Evolutionary conservation across 345 rosid genomes (phyloP).

Genomic region (Kandelia obovata): DNA sequence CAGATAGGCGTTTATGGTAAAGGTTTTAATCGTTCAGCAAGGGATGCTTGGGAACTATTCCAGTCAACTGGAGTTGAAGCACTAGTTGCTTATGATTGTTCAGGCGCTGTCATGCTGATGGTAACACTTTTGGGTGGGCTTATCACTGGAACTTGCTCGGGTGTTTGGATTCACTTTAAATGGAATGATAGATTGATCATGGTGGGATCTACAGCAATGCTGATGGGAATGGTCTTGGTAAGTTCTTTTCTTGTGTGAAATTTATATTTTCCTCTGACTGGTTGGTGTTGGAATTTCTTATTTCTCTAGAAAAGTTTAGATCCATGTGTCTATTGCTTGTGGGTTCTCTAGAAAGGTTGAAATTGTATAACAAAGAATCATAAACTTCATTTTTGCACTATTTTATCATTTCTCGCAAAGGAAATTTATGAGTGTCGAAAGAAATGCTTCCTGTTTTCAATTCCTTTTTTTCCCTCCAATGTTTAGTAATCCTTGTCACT

Average conservation of each 20-base stretch:
- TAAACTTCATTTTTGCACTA: no score
- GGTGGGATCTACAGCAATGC: constrained; percentile 91
- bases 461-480: no score
- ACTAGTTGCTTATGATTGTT: constrained; percentile 90
- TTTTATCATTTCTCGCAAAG: no score
- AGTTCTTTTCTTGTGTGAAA: constrained; percentile 19
- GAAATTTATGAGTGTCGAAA: no score
- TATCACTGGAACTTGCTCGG: constrained; percentile 79
- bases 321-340: no score
- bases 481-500: no score
- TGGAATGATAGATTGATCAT: constrained; percentile 59
- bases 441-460: no score
- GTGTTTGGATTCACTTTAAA: constrained; percentile 77
- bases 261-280: neutral
- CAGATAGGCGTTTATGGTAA: constrained; percentile 93
- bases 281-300: neutral
- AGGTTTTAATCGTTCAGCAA: constrained; percentile 88
- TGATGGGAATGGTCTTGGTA: constrained; percentile 97
- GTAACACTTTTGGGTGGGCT: constrained; percentile 87
- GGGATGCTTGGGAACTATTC: constrained; percentile 97
- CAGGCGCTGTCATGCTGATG: constrained; percentile 93
- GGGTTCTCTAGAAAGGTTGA: neutral
- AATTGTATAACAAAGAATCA: no score
- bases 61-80: constrained; percentile 99
- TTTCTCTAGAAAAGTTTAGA: no score